These are phyloP conservation scores for Huntiella bhutanensis DNA, from an alignment of 2,329 filamentous ascomycete genomes.

Conservation along the genomic window DNA sequence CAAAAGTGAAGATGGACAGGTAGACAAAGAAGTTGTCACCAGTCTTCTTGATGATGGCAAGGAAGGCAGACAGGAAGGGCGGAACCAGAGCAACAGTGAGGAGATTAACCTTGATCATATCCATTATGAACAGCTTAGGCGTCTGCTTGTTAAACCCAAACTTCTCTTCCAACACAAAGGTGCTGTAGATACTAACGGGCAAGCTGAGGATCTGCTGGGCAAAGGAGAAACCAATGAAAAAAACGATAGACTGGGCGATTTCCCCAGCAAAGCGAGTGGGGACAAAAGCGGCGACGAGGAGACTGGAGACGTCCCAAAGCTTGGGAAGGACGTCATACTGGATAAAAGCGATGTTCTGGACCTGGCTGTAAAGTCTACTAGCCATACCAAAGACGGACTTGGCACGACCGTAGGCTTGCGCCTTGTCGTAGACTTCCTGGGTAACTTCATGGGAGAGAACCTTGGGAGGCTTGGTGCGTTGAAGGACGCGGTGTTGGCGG, in stretches of 20 bases:
- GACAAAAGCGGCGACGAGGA: conserved; percentile 52
- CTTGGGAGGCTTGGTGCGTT: conserved; percentile 62
- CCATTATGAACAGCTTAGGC: conserved; percentile 64
- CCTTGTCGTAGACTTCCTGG: conserved; percentile 82
- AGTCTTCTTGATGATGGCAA: conserved; percentile 85
- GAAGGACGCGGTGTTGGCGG: conserved; percentile 75
- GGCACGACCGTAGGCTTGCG: conserved; percentile 73
- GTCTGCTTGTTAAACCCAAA: conserved; percentile 99
- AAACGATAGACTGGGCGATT: conserved; percentile 82
- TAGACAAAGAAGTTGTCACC: conserved; percentile 96
- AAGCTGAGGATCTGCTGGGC: conserved; percentile 63
- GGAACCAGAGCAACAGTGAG: conserved; percentile 63
- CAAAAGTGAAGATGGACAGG: conserved; percentile 81
- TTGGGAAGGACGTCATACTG: conserved; percentile 81
- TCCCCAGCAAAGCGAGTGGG: conserved; percentile 71
- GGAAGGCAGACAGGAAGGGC: conserved; percentile 78
- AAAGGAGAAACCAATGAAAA: conserved; percentile 72
- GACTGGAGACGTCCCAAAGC: conserved; percentile 68
- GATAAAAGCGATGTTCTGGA: conserved; percentile 78
- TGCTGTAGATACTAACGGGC: conserved; percentile 75
- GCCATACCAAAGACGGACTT: conserved; percentile 82
- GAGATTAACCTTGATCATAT: conserved; percentile 79
- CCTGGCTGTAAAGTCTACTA: conserved; percentile 63
- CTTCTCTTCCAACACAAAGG: conserved; percentile 87
- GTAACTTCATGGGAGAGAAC: conserved; percentile 78